A percentile compares a stretch with the other conserved stretches of the same genome.
Conservation (phyloP, 768 basidiomycete genomes). For the Hypholoma fasciculare region DNA sequence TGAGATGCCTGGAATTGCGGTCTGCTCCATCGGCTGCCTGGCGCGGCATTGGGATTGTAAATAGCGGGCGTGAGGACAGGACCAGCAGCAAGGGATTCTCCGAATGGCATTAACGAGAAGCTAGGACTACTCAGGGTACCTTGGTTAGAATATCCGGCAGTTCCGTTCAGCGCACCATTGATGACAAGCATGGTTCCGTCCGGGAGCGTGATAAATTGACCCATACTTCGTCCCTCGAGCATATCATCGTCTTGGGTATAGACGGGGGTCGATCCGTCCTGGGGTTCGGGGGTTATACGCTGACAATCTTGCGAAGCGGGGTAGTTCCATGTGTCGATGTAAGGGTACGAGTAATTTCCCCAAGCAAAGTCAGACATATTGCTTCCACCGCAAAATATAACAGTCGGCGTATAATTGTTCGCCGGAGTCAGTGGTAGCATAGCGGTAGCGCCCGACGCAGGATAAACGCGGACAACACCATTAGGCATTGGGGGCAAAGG, state of each 20-base stretch:
- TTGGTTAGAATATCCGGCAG: constrained; percentile 76
- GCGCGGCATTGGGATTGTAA: constrained; percentile 74
- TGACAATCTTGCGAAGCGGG: constrained; percentile 76
- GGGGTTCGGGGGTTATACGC: constrained; percentile 84
- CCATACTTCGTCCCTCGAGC: constrained; percentile 82
- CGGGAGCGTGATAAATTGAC: constrained; percentile 84
- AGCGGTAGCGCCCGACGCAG: constrained; percentile 83
- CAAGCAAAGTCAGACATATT: constrained; percentile 72
- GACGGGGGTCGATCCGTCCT: constrained; percentile 55
- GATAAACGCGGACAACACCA: constrained; percentile 79
- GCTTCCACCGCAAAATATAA: constrained; percentile 91
- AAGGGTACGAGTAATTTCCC: constrained; percentile 77
- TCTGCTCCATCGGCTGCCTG: constrained; percentile 75
- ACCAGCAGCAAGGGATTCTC: constrained; percentile 74
- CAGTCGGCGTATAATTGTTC: constrained; percentile 83
- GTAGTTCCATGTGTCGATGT: constrained; percentile 70
- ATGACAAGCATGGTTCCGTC: constrained; percentile 77
- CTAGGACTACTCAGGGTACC: constrained; percentile 47
- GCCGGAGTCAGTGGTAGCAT: constrained; percentile 91
- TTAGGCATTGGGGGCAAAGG: constrained; percentile 73
- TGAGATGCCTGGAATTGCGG: constrained; percentile 57
- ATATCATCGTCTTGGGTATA: constrained; percentile 79
- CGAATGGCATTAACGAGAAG: constrained; percentile 61
- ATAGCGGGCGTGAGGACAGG: constrained; percentile 81
- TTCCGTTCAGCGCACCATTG: constrained; percentile 85